These are phyloP conservation scores for Cinchona pubescens DNA, from an alignment of 257 asterid genomes.

Conservation along the genomic window DNA sequence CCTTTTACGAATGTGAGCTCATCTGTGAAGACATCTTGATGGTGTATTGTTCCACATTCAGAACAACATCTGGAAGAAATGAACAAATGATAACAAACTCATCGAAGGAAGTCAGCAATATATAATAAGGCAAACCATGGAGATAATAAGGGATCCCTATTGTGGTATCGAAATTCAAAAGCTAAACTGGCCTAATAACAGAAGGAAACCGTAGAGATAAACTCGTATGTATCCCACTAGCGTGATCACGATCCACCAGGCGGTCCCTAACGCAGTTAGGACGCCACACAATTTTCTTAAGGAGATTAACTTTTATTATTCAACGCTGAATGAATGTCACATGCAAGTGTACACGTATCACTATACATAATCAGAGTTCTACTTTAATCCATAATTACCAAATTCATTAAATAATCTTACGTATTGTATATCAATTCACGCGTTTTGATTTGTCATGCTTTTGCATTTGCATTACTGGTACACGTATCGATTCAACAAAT, in stretches of 20 bases:
- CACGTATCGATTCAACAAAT: no score
- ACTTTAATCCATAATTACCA: no score
- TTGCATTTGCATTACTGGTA: no score
- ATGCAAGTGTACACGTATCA: no score
- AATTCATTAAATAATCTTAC: no score
- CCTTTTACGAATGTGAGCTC: conserved; percentile 27
- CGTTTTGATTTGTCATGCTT: no score
- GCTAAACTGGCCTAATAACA: not conserved
- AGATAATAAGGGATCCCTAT: not conserved
- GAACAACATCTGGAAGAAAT: conserved; percentile 22
- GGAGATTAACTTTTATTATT: not conserved
- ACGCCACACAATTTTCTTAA: conserved; percentile 19
- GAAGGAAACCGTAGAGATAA: not conserved
- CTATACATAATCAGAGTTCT: no score
- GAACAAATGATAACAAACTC: not conserved
- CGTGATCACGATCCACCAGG: conserved; percentile 13
- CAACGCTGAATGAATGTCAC: no score
- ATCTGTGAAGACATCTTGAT: conserved; percentile 21
- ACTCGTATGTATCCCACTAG: conserved; percentile 21
- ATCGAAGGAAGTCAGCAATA: not conserved
- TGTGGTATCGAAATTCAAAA: not conserved
- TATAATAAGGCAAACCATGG: not conserved
- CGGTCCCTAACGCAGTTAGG: conserved; percentile 19
- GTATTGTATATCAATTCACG: no score
- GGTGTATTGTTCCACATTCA: conserved; percentile 27